Percentiles rank a stretch among this genome's conserved stretches.
These are phyloP conservation scores for Dendrothele bispora DNA, from an alignment of 768 basidiomycete genomes.

Conservation along the genomic window DNA sequence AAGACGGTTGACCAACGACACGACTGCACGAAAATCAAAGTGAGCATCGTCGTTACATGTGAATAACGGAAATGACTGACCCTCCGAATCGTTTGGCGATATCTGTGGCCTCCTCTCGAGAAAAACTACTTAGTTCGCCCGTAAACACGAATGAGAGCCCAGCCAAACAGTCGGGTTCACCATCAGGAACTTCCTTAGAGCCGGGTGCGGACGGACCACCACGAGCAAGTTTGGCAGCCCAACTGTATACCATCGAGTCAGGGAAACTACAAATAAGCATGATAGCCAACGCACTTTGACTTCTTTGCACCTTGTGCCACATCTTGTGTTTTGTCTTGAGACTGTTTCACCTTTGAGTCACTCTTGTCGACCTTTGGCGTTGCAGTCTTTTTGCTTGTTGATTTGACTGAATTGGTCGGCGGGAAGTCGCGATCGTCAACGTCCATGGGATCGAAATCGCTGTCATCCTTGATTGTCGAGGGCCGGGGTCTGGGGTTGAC, in stretches of 20 bases:
- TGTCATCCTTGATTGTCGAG: background rate
- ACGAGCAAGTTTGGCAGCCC: conserved; percentile 57
- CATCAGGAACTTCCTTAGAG: conserved; percentile 71
- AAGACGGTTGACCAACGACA: conserved; percentile 84
- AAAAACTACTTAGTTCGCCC: conserved; percentile 84
- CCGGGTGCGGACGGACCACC: conserved; percentile 68
- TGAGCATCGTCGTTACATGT: conserved; percentile 1
- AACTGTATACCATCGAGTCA: conserved; percentile 28
- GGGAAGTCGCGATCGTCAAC: background rate
- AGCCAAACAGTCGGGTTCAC: conserved; percentile 69
- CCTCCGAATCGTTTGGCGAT: conserved; percentile 92
- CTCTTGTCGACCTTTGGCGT: conserved; percentile 1
- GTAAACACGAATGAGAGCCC: conserved; percentile 95
- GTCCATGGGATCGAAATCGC: conserved; percentile 4
- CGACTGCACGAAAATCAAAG: conserved; percentile 49
- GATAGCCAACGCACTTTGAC: conserved; percentile 22
- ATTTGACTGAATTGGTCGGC: no score
- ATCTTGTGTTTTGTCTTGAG: conserved; percentile 1
- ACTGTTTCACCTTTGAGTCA: conserved; percentile 1
- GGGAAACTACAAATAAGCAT: background rate
- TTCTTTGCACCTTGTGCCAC: conserved; percentile 12
- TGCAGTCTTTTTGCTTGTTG: background rate
- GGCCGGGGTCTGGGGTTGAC: conserved; percentile 1
- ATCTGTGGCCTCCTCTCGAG: conserved; percentile 84
- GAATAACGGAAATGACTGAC: conserved; percentile 43